Evolutionary conservation across 192 early-diverging fungal genomes (phyloP).

Genomic region (Gamsiella multidivaricata): DNA sequence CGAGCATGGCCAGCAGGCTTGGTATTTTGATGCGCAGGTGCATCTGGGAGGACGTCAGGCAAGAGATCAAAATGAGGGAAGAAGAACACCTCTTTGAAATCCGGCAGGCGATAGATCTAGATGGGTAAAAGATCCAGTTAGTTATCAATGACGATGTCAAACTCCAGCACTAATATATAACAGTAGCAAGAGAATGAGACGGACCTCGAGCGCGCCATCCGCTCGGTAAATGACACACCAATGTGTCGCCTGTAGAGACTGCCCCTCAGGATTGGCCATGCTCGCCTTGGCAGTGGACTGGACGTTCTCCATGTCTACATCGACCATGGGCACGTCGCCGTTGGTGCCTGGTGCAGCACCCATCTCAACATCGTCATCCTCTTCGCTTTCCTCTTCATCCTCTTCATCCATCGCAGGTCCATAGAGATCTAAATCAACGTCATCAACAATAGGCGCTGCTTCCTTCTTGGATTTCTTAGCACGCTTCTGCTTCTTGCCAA

Average conservation of each 20-base stretch:
- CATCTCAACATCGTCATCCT: slow-evolving; percentile 64
- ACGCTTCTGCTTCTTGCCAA: slow-evolving; percentile 11
- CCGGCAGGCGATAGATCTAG: slow-evolving; percentile 66
- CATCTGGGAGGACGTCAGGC: slow-evolving; percentile 66
- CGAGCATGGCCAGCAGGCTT: slow-evolving; percentile 50
- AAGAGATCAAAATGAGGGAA: slow-evolving; percentile 69
- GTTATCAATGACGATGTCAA: neutral
- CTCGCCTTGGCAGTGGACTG: slow-evolving; percentile 30
- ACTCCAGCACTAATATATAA: neutral
- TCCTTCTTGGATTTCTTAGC: slow-evolving; percentile 37
- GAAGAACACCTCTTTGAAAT: slow-evolving; percentile 66
- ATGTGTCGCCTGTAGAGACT: slow-evolving; percentile 54
- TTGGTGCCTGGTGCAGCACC: slow-evolving; percentile 42
- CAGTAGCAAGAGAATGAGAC: neutral
- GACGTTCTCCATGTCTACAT: slow-evolving; percentile 37
- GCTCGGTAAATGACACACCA: slow-evolving; percentile 76
- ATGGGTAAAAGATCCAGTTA: neutral
- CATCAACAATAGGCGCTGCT: slow-evolving; percentile 21
- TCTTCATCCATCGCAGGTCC: slow-evolving; percentile 42
- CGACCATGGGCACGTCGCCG: slow-evolving; percentile 53
- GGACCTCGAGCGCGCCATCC: slow-evolving; percentile 74
- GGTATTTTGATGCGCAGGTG: slow-evolving; percentile 49
- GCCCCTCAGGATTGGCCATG: slow-evolving; percentile 49
- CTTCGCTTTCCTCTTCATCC: slow-evolving; percentile 61
- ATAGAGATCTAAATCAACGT: slow-evolving; percentile 50